These are phyloP conservation scores for Penicillium canariense DNA, from an alignment of 495 filamentous ascomycete genomes.

Conservation along the genomic window DNA sequence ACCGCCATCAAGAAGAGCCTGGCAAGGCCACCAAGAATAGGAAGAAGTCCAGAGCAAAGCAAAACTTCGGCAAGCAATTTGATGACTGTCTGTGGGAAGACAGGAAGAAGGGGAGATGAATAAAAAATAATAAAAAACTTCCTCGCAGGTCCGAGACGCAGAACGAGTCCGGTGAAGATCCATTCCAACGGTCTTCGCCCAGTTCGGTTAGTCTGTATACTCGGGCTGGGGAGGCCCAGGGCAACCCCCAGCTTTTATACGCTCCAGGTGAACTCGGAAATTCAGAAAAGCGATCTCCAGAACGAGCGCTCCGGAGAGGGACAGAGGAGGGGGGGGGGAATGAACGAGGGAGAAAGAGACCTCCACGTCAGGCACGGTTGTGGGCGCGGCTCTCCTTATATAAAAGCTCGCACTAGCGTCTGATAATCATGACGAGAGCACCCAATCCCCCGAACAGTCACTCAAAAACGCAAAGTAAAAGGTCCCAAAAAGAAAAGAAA, in stretches of 20 bases:
- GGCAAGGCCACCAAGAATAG: neutral
- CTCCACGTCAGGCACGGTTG: conserved; percentile 17
- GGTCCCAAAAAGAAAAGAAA: neutral
- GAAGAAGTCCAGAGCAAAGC: neutral
- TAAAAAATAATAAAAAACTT: conserved; percentile 8
- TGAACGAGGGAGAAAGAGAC: conserved; percentile 8
- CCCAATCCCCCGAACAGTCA: conserved; percentile 19
- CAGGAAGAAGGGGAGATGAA: neutral
- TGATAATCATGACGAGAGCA: conserved; percentile 29
- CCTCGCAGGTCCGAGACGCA: neutral
- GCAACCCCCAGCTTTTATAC: neutral
- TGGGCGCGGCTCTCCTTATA: conserved; percentile 38
- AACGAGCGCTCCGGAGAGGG: neutral
- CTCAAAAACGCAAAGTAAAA: neutral
- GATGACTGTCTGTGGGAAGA: neutral
- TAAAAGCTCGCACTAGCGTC: conserved; percentile 31
- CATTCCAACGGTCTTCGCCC: conserved; percentile 34
- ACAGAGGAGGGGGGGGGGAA: neutral
- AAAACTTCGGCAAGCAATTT: neutral
- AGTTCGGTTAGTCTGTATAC: conserved; percentile 32
- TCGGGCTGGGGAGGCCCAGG: neutral
- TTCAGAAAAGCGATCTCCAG: neutral
- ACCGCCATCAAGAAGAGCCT: neutral
- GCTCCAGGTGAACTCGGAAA: too few relatives aligned
- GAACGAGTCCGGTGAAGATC: conserved; percentile 21